phyloP scores from a whole-genome alignment of 257 asterid genomes.

The Solanum bukasovii region DNA sequence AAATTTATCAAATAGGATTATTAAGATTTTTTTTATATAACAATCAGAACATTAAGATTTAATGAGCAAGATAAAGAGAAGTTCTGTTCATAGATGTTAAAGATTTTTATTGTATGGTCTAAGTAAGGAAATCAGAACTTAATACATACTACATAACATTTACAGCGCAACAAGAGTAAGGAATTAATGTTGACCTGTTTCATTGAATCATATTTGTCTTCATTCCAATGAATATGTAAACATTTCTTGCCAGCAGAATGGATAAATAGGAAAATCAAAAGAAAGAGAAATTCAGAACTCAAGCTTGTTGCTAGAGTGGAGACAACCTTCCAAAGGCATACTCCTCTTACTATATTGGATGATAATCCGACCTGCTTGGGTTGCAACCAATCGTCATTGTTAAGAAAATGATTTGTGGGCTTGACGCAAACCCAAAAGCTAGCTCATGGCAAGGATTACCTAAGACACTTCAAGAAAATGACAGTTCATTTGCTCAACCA shows the following conservation, averaged over 20 bases:
- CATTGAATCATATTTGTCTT: background rate
- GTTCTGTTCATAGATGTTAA: background rate
- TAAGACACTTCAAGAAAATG: background rate
- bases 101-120: background rate
- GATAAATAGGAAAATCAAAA: background rate
- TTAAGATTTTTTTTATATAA: background rate
- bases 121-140: background rate
- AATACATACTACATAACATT: background rate
- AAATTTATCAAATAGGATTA: background rate
- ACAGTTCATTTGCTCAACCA: background rate
- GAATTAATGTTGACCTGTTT: background rate
- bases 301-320: background rate
- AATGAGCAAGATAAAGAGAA: background rate
- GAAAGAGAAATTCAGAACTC: background rate
- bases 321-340: background rate
- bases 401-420: background rate
- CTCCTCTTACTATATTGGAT: background rate
- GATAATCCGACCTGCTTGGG: background rate
- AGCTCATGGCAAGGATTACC: background rate
- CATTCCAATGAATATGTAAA: background rate
- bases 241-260: background rate
- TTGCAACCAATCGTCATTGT: background rate
- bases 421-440: background rate
- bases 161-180: background rate
- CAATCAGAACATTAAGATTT: background rate